Evolutionary conservation across 2,329 filamentous ascomycete genomes (phyloP), one percentile per base, ranked within the genome.

Genomic region (Trichoderma atrobrunneum): DNA sequence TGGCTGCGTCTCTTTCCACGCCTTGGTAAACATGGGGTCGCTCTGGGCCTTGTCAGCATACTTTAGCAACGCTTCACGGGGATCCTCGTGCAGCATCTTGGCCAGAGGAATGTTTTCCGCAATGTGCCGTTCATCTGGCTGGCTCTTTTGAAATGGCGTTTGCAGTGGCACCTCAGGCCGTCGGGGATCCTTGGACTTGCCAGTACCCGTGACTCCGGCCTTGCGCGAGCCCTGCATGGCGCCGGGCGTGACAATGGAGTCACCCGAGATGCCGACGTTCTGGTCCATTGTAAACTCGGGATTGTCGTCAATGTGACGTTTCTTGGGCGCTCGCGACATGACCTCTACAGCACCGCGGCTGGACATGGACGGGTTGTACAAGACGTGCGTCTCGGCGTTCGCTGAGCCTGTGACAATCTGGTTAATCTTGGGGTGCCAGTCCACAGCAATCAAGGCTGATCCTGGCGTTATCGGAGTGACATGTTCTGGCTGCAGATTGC

Each of bases 381-480:
- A 90, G 56, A 98, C 88, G 78, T 95, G 95, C 0, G 93, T 94
- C 81, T 97, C 93, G 71, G 91, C 91, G 78, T 98, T 97, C 67
- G 94, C 94, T 60, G 95, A 98, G 72, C 95, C 95, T 10, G 95
- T 97, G 74, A 98, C 82, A 78, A 99, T 97, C 79, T 99, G 96
- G 80, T 99, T 98, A 78, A 99, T 90, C 81, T 94, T 97, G 24
- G 92, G 87, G 78, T 99, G 95, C 96, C 96, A 99, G 74, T 93
- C 86, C 30, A 97, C 93, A 2, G 91, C 90, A 74, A 98, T 93
- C 10, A 99, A 84, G 1, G 95, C 89, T 7, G 91, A 93, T 16
- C 92, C 92, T 0, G 94, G 91, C 0, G 95, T 98, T n/a, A 99
- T 90, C 3, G 93, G 92, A 3, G 95, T 97, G 71, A 95, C 90